Evolutionary conservation across 1,284 basidiomycete genomes (phyloP).

Genomic region (Amylostereum areolatum): DNA sequence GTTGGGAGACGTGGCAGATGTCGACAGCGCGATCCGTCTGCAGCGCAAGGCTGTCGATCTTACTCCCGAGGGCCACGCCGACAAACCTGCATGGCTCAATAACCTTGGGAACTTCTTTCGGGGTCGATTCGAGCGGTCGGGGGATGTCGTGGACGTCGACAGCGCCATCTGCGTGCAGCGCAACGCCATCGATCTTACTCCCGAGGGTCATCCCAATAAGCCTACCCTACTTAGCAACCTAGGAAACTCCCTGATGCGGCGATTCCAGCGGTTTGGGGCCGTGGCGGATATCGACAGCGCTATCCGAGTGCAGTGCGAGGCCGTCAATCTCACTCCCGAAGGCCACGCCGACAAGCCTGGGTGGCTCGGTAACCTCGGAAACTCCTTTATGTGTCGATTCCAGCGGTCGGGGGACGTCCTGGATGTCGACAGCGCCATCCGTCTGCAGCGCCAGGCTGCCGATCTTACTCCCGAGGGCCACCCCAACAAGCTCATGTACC

Average conservation of each 20-base stretch:
- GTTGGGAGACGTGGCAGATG: not conserved
- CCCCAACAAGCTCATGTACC: not conserved
- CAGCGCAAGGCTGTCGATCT: not conserved
- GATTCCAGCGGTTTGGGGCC: not conserved
- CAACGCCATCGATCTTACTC: not conserved
- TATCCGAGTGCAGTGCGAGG: not conserved
- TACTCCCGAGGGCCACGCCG: not conserved
- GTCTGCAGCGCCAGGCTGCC: not conserved
- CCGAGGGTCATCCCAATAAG: constrained; percentile 70
- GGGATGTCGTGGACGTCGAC: not conserved
- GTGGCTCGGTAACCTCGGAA: not conserved
- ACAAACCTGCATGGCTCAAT: not conserved
- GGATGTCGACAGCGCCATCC: not conserved
- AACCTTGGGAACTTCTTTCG: not conserved
- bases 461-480: not conserved
- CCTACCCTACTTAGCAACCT: not conserved
- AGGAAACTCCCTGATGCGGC: not conserved
- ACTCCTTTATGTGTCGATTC: not conserved
- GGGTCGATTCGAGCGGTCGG: not conserved
- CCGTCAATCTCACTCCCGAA: not conserved
- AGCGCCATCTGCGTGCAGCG: not conserved
- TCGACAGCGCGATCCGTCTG: not conserved
- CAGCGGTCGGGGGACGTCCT: not conserved
- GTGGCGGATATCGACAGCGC: not conserved
- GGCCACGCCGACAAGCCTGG: constrained; percentile 1